Evolutionary conservation across 2,329 filamentous ascomycete species (phyloP), one percentile per base, ranked within the genome.

Genomic region (Capronia americana): DNA sequence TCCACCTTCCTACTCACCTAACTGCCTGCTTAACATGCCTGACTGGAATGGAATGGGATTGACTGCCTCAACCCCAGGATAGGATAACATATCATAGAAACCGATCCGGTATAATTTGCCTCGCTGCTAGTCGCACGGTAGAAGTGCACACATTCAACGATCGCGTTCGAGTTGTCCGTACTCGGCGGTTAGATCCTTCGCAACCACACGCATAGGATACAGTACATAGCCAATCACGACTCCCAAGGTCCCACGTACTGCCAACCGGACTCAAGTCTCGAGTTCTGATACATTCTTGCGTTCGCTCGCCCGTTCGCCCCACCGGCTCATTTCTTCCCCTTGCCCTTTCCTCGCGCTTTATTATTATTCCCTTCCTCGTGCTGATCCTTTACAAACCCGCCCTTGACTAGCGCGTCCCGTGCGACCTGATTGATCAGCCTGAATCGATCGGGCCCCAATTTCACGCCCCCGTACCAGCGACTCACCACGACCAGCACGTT

Each of bases 381-480:
- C 44, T 65, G 69, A 8, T 63, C 67, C 32, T 69, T 68, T 14
- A 87, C 88, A 72, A 92, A 87, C 0, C 90, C 91, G 0, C 90
- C 92, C 75, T 87, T 87, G 10, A 97, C 86, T 70, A 98, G 84
- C 0, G 90, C 91, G 79, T 97, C 93, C 74, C 93, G 86, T 7
- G 93, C 93, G 8, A 89, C 91, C 63, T 87, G 85, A 76, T 97
- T 97, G 76, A 99, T 98, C 62, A 97, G 83, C 12, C 92, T 88
- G 76, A 99, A 99, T 70, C 95, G 84, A 77, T 93, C 90, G 57
- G 94, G 93, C 0, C 95, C 95, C 54, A 99, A 80, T 73, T 93
- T 90, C 65, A 96, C 86, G 1, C 95, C 95, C 3, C 95, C 95
- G 78, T 96, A 99, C 95, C 95, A 99, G 69, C 95, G 83, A 46